phyloP scores from a whole-genome alignment of 805 yeast genomes.

The Metschnikowia henanensis region DNA sequence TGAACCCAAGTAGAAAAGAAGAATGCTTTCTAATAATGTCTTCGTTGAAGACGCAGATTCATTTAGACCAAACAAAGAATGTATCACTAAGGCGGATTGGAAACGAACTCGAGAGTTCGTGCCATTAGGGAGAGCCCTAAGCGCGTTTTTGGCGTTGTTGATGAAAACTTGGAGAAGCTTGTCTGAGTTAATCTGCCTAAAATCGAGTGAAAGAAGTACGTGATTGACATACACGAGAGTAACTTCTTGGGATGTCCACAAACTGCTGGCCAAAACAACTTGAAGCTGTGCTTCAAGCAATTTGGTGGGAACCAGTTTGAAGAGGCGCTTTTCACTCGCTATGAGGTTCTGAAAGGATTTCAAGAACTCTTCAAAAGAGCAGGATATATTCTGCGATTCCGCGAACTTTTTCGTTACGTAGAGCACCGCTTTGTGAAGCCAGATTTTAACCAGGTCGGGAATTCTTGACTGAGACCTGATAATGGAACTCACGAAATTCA shows the following conservation, averaged over 20 bases:
- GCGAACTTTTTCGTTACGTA: conserved; percentile 66
- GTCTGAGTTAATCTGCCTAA: conserved; percentile 39
- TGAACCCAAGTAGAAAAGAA: conserved; percentile 61
- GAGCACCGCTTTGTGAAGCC: conserved; percentile 60
- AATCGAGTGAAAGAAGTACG: conserved; percentile 36
- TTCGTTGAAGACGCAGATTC: conserved; percentile 44
- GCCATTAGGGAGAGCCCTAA: conserved; percentile 26
- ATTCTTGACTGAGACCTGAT: conserved; percentile 8
- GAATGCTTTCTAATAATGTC: conserved; percentile 48
- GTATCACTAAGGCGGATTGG: conserved; percentile 47
- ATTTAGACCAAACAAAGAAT: conserved; percentile 50
- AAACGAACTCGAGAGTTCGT: conserved; percentile 30
- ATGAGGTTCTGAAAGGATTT: conserved; percentile 18
- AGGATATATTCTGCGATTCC: conserved; percentile 36
- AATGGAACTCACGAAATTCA: conserved; percentile 23
- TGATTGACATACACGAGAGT: conserved; percentile 48
- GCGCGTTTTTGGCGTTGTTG: conserved; percentile 46
- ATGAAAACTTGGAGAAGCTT: conserved; percentile 64
- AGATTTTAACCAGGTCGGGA: conserved; percentile 31
- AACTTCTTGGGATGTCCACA: conserved; percentile 44
- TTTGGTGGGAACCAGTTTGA: conserved; percentile 43
- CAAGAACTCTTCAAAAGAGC: conserved; percentile 33
- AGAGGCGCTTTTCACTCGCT: conserved; percentile 9
- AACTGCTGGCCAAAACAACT: conserved; percentile 45
- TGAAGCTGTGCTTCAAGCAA: conserved; percentile 66